Evolutionary conservation across 2,329 filamentous ascomycete species (phyloP).

Genomic region (Hansfordia pulvinata): DNA sequence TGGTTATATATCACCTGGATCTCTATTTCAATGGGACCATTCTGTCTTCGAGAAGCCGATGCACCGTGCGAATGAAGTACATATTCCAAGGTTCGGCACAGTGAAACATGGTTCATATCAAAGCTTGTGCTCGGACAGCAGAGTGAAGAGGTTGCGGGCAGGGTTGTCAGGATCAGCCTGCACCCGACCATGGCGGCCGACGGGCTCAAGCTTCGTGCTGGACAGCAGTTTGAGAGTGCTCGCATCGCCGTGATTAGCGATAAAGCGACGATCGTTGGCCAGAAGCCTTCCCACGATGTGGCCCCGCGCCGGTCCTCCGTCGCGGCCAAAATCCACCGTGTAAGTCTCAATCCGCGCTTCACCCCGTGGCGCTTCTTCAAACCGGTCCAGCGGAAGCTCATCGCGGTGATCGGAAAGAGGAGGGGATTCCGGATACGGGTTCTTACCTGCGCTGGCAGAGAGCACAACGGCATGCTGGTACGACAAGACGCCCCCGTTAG

Average conservation of each 20-base stretch:
- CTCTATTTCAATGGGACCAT: too few relatives aligned
- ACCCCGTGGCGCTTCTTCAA: not conserved
- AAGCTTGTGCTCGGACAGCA: too few relatives aligned
- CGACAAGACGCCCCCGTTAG: constrained; percentile 52
- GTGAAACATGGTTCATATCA: too few relatives aligned
- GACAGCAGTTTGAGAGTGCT: constrained; percentile 29
- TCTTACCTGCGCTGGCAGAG: constrained; percentile 20
- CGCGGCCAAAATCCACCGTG: constrained; percentile 40
- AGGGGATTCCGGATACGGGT: constrained; percentile 1
- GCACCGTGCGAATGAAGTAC: too few relatives aligned
- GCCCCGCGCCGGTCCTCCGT: constrained; percentile 30
- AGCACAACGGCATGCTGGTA: constrained; percentile 51
- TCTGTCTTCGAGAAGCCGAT: too few relatives aligned
- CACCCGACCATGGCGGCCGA: constrained; percentile 35
- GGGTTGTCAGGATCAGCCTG: too few relatives aligned
- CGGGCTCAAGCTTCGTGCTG: constrained; percentile 26
- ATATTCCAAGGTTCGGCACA: too few relatives aligned
- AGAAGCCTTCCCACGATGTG: constrained; percentile 38
- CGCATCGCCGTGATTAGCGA: constrained; percentile 42
- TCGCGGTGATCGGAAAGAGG: not conserved
- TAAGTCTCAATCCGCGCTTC: constrained; percentile 48
- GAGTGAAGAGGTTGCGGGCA: too few relatives aligned
- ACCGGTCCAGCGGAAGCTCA: not conserved
- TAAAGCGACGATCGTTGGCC: constrained; percentile 30
- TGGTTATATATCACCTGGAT: too few relatives aligned